Evolutionary conservation across 805 yeast genomes (phyloP), one percentile per base, ranked within the genome.

Genomic region (Wickerhamiella alocasiicola): DNA sequence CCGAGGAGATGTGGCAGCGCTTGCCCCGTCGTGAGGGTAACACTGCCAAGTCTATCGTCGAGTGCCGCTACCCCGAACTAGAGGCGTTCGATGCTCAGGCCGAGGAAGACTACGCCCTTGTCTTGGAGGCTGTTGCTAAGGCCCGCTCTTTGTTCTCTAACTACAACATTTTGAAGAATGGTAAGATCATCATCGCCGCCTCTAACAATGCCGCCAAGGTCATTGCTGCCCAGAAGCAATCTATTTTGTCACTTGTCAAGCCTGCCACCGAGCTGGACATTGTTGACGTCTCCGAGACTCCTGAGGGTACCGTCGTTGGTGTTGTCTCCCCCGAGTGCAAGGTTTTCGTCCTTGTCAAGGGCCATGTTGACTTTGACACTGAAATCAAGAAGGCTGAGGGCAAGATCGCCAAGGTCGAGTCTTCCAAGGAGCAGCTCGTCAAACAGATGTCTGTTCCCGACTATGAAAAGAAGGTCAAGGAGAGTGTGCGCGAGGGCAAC

Each of bases 1-100:
- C 97, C 36, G 98, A 91, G 65, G 98, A 91, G 70, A 75, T 91
- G 82, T 91, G 96, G 96, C 98, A 91, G 68, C 82, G 97, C 65
- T 68, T 91, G 56, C 97, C 97, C 54, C 79, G 81, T 56, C 77
- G 95, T 59, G 71, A 74, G 6, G 65, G 76, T 41, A 95, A 82
- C 54, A 63, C 64, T 17, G 67, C 84, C 20, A 66, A 62, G 39
- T 71, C 95, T 16, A 84, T 91, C 59, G 77, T 76, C 39, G 74
- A 74, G 57, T 94, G 95, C 31, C 52, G 68, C 37, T 91, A 76
- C 67, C 98, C 98, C 43, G 78, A 67, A 61, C 65, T 66, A 40
- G 53, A 65, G 41, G 73, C 72, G 41, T 81, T 74, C 57, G 76
- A 87, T 53, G 66, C 55, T 20, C 67, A 70, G 50, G 74, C 95